Percentiles rank a stretch among this genome's conserved stretches.
These are phyloP conservation scores for Musa schizocarpa DNA, from an alignment of 176 grass and related monocot genomes.

Conservation along the genomic window DNA sequence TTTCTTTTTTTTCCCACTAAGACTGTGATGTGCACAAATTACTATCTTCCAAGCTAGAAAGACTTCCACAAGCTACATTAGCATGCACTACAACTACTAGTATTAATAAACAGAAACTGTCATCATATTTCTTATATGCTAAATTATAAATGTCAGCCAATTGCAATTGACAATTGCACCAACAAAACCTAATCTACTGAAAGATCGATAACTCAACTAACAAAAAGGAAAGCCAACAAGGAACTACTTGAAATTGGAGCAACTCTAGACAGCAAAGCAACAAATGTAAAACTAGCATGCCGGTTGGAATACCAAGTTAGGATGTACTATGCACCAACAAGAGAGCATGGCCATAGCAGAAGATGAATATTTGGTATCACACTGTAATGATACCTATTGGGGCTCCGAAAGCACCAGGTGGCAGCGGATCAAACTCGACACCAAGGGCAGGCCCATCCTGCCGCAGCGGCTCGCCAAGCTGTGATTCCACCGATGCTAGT, in stretches of 20 bases:
- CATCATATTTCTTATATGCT: no score
- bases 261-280: not conserved
- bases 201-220: no score
- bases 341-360: not conserved
- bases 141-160: no score
- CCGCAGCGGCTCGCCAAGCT: constrained; percentile 65
- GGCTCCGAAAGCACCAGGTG: constrained; percentile 82
- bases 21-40: no score
- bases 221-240: no score
- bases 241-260: not conserved
- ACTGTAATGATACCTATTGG: constrained; percentile 50
- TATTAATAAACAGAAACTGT: no score
- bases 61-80: no score
- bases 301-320: no score
- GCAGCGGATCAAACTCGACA: constrained; percentile 66
- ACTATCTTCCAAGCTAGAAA: no score
- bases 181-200: no score
- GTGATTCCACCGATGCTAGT: constrained; percentile 45
- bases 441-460: constrained; percentile 82
- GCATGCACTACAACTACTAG: no score
- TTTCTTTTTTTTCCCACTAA: not conserved
- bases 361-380: not conserved
- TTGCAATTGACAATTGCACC: no score
- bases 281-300: not conserved
- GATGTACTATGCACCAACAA: not conserved